Conservation (phyloP, 345 rosid species). For the Dimocarpus longan region DNA sequence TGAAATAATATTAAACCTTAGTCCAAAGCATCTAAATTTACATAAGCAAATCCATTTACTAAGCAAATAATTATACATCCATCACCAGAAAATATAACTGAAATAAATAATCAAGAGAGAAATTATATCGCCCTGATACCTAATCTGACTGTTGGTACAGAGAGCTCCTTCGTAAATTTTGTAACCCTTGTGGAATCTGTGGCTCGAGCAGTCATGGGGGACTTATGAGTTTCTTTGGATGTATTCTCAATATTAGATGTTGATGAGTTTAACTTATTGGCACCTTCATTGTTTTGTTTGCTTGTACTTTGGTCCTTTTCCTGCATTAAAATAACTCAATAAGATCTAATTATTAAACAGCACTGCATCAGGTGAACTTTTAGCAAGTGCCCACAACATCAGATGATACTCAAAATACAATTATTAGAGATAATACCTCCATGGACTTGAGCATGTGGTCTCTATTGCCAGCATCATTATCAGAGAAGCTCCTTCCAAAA, state of each 20-base stretch:
- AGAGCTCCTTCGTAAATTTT: slow-evolving; percentile 83
- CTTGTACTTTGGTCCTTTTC: slow-evolving; percentile 43
- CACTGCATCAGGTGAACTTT: background rate
- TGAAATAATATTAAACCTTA: background rate
- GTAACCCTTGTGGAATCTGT: slow-evolving; percentile 84
- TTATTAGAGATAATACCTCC: slow-evolving; percentile 41
- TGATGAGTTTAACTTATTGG: slow-evolving; percentile 52
- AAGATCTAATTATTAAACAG: background rate
- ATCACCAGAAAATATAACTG: background rate
- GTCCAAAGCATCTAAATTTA: background rate
- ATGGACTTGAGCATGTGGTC: slow-evolving; percentile 45
- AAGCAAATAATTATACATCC: background rate
- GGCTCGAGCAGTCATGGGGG: slow-evolving; percentile 71
- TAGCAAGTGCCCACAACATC: background rate
- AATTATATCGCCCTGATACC: slow-evolving; percentile 42
- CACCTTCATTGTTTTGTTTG: slow-evolving; percentile 41
- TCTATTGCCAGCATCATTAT: slow-evolving; percentile 68
- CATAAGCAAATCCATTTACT: background rate
- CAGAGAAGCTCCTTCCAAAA: slow-evolving; percentile 72
- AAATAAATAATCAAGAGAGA: slow-evolving; percentile 5
- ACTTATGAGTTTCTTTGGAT: slow-evolving; percentile 55
- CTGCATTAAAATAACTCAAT: slow-evolving; percentile 36
- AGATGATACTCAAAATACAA: background rate
- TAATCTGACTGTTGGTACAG: slow-evolving; percentile 71
- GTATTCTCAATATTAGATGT: slow-evolving; percentile 46